phyloP scores from a whole-genome alignment of 108 stramenopile species.

The Poteriospumella lacustris region DNA sequence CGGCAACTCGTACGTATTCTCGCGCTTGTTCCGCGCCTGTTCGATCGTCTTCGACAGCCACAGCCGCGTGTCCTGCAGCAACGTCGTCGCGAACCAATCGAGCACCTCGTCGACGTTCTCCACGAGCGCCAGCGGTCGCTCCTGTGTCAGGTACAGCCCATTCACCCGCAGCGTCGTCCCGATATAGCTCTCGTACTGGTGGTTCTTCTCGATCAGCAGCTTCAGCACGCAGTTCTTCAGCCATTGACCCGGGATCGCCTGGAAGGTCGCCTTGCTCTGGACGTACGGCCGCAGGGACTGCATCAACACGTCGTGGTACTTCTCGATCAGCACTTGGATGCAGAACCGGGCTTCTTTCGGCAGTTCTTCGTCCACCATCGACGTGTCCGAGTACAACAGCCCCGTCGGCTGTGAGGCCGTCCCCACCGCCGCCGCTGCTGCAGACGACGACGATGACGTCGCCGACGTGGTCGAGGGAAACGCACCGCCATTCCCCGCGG shows the following conservation, averaged over 20 bases:
- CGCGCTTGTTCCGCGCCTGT: background rate
- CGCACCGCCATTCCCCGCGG: no score
- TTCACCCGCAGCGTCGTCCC: background rate
- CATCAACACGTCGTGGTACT: no score
- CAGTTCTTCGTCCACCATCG: no score
- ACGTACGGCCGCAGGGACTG: no score
- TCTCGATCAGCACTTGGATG: no score
- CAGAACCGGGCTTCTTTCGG: no score
- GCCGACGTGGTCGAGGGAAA: no score
- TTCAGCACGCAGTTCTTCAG: background rate
- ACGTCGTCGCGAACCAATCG: background rate
- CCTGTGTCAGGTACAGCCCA: background rate
- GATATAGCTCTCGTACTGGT: background rate
- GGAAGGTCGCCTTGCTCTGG: background rate
- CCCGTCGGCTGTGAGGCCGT: no score
- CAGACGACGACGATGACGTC: no score
- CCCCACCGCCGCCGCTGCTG: no score
- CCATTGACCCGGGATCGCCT: background rate
- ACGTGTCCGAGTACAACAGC: no score
- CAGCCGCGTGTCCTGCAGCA: background rate
- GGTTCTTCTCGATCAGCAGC: background rate
- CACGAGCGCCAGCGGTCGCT: background rate
- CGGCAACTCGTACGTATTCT: background rate
- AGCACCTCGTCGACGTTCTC: background rate
- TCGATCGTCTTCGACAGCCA: background rate